Evolutionary conservation across 108 stramenopile species (phyloP), one percentile per base, ranked within the genome.

Genomic region (Pseudonitzschia delicatissima): DNA sequence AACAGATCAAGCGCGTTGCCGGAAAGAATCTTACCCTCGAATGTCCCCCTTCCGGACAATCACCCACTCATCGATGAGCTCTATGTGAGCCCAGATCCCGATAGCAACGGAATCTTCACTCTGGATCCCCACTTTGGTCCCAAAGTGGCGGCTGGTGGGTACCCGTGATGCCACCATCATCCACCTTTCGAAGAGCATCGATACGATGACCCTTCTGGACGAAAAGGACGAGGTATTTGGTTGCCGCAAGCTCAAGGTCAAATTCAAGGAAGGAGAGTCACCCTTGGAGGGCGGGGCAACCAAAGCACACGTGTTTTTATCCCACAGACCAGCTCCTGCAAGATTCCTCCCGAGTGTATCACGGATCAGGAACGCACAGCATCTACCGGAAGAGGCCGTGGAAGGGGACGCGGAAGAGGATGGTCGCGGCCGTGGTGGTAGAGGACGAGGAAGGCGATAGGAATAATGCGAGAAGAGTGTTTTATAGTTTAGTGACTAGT

Each of bases 31-130:
- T 95, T 53, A 78, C 82, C 6, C 69, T 91, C 29, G 83, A 90
- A 58, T 94, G 90, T 57, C 93, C 93, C 0, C 47, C 79, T 90
- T 9, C 88, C 93, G 12, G 93, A 94, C 66, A 55, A 79, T 3
- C 90, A 92, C 57, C 93, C 93, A 11, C 63, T 87, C 58, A 88
- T 95, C 58, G 79, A 84, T 36, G 93, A 95, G 51, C 68, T 88
- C 63, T 87, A 84, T 17, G 87, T 95, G 8, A 78, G 78, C 50
- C 85, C 84, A 8, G 93, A 95, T 77, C 90, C 90, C 23, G 93
- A 95, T 55, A 78, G 82, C 66, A 81, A 90, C 68, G 93, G 93
- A 18, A 88, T 91, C 34, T 82, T 95, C 25, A 87, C 90, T 49
- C 33, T 95, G 23, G 93, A 95, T 57, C 84, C 88, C 5, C 90